Evolutionary conservation across 768 basidiomycete genomes (phyloP).

Genomic region (Hericium coralloides): DNA sequence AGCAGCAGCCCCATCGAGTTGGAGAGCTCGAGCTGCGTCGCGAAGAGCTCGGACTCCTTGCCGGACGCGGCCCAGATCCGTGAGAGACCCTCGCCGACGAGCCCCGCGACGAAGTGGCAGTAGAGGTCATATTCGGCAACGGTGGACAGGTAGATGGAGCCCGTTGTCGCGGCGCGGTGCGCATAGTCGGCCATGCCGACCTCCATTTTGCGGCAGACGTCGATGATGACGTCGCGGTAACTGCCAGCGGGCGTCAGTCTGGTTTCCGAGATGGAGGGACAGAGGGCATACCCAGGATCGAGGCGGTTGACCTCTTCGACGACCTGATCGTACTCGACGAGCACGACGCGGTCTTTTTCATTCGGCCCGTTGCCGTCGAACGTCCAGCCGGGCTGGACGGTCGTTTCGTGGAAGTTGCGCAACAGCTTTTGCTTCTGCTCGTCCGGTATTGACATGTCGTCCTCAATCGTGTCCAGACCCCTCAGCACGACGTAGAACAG

Average conservation of each 20-base stretch:
- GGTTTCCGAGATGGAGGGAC: not conserved
- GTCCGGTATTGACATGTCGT: slow-evolving; percentile 94
- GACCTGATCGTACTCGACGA: slow-evolving; percentile 76
- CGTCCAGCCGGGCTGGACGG: slow-evolving; percentile 77
- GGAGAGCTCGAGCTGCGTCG: slow-evolving; percentile 74
- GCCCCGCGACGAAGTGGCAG: slow-evolving; percentile 96
- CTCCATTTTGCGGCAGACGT: slow-evolving; percentile 83
- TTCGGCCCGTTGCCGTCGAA: slow-evolving; percentile 74
- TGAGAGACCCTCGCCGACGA: slow-evolving; percentile 93
- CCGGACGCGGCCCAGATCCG: slow-evolving; percentile 80
- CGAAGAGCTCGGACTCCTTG: slow-evolving; percentile 71
- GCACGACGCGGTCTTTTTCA: slow-evolving; percentile 81
- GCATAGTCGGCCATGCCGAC: slow-evolving; percentile 94
- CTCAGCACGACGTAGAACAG: slow-evolving; percentile 92
- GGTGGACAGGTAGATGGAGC: slow-evolving; percentile 61
- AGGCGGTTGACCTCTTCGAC: slow-evolving; percentile 74
- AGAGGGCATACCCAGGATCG: slow-evolving; percentile 41
- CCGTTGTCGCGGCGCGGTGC: slow-evolving; percentile 59
- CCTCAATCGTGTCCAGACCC: slow-evolving; percentile 94
- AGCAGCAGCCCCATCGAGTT: slow-evolving; percentile 94
- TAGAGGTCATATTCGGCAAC: slow-evolving; percentile 91
- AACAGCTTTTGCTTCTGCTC: slow-evolving; percentile 79
- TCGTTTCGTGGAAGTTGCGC: slow-evolving; percentile 71
- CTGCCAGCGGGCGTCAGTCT: slow-evolving; percentile 23
- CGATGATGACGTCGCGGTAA: slow-evolving; percentile 72